Percentiles rank a stretch among this genome's conserved stretches.
These are phyloP conservation scores for Backusella mclennaniae DNA, from an alignment of 192 early-diverging fungal genomes.

Conservation along the genomic window DNA sequence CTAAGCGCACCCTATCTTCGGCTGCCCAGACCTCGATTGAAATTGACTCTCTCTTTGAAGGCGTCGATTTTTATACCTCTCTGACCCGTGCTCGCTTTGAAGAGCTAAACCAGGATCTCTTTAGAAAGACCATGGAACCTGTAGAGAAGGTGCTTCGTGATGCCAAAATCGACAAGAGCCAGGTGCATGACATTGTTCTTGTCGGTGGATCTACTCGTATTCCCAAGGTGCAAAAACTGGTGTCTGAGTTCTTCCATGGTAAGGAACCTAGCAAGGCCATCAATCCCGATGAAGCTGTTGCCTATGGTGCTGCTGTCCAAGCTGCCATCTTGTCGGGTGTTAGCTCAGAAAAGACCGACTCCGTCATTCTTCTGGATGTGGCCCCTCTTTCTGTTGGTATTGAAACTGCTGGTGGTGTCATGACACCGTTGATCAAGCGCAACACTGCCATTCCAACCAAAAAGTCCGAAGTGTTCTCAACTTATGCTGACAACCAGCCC, in stretches of 20 bases:
- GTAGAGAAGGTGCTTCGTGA: constrained; percentile 96
- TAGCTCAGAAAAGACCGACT: constrained; percentile 92
- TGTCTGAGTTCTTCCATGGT: constrained; percentile 95
- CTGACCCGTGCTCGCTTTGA: constrained; percentile 98
- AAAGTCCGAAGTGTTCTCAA: constrained; percentile 97
- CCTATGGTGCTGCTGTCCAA: constrained; percentile 95
- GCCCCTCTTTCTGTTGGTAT: constrained; percentile 96
- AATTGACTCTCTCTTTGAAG: constrained; percentile 96
- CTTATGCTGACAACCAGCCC: constrained; percentile 95
- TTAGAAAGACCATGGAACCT: constrained; percentile 91
- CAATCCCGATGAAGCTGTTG: constrained; percentile 98
- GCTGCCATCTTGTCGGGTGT: constrained; percentile 93
- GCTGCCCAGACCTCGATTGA: constrained; percentile 92
- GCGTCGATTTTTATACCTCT: constrained; percentile 96
- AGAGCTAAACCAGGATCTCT: constrained; percentile 95
- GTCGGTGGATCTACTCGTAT: constrained; percentile 99
- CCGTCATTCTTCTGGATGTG: constrained; percentile 90
- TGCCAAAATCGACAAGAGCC: constrained; percentile 91
- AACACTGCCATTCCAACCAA: constrained; percentile 99
- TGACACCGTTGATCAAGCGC: constrained; percentile 91
- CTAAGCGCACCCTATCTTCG: constrained; percentile 94
- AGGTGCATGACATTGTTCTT: constrained; percentile 92
- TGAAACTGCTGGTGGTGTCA: constrained; percentile 95
- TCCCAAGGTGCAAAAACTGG: constrained; percentile 97
- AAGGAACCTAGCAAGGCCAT: constrained; percentile 95